Base-by-base conservation (phyloP, 306 rosid genomes). In the Gleditsia sinensis region DNA sequence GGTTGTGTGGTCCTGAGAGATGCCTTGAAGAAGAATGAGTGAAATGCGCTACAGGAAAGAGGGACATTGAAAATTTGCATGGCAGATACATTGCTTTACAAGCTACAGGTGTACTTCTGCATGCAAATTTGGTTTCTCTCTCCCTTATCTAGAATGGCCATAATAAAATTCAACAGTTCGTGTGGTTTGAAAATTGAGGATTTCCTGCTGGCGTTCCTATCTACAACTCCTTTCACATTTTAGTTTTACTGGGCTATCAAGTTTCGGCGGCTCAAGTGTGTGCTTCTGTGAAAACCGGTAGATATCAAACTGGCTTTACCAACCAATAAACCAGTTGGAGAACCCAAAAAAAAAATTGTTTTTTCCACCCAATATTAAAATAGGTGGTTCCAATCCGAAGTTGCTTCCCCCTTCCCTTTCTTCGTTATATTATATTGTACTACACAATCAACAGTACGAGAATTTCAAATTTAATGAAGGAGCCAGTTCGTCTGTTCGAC, bases 1-100 rank as follows among this genome's bases (percentile, higher is more conserved):
- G 98, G 98, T 20, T 78, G 87, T 62, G 98, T 93, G 53, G 55
- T 90, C 11, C 81, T 93, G 70, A 87, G 98, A 83, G 96, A n/a
- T n/a, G 98, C 55, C 90, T 93, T 36, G 96, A 93, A 83, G 98
- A 93, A 69, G 95, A 90, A 80, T 86, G 89, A 8, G 98, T 93
- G 0, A 43, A 84, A 87, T 56, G 72, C 83, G 65, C 83, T 93
- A 58, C 70, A 90, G 83, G 98, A 93, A 81, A 77, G 87, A 59
- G 98, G 96, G 25, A 85, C 96, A 3, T 78, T 95, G 4, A 93
- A 87, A 68, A 86, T 96, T 76, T 96, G 96, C 30, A 93, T 96
- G 23, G 91, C 95, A 20, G 98, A 93, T 37, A 93, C 98, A 48
- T 78, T 90, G 87, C 82, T 93, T 50, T 90, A 93, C 85, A 90